phyloP scores from a whole-genome alignment of 2,329 filamentous ascomycete genomes.

The Ploettnerulaceae sp. region DNA sequence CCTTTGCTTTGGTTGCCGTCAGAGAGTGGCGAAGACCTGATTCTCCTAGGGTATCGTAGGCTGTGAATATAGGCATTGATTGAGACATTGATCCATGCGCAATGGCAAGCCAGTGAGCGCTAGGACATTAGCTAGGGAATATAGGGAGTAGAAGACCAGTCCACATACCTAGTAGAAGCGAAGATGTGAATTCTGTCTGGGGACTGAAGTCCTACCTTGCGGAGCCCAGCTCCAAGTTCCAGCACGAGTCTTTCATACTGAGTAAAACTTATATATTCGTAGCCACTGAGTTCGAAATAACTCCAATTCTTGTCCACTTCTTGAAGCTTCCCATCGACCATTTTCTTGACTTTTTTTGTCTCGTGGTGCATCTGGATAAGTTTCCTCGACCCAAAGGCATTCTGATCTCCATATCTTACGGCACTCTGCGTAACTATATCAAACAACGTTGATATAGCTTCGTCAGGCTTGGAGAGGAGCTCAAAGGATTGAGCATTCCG shows the following conservation, averaged over 20 bases:
- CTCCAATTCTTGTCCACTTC: constrained; percentile 85
- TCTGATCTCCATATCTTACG: constrained; percentile 58
- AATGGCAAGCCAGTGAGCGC: constrained; percentile 69
- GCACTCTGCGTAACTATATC: constrained; percentile 69
- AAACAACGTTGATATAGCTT: constrained; percentile 64
- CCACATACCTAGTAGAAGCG: constrained; percentile 72
- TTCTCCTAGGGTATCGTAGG: constrained; percentile 87
- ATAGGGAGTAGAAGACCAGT: too few relatives aligned
- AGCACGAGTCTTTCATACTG: constrained; percentile 70
- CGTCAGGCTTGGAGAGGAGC: constrained; percentile 40
- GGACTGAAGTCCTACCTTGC: constrained; percentile 65
- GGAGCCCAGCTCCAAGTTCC: constrained; percentile 64
- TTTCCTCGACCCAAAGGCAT: constrained; percentile 64
- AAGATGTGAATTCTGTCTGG: constrained; percentile 74
- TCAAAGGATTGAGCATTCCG: neutral
- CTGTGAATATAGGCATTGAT: constrained; percentile 86
- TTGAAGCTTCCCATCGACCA: constrained; percentile 72
- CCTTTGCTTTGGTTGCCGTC: constrained; percentile 70
- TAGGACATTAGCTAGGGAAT: too few relatives aligned
- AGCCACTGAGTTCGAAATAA: constrained; percentile 77
- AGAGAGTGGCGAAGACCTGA: constrained; percentile 83
- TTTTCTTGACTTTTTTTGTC: constrained; percentile 86
- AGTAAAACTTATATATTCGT: constrained; percentile 71
- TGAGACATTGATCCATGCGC: constrained; percentile 78
- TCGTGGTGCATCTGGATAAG: constrained; percentile 74